A percentile compares a stretch with the other conserved stretches of the same genome.
phyloP scores from a whole-genome alignment of 805 yeast genomes.

The Sugiyamaella marilandica region DNA sequence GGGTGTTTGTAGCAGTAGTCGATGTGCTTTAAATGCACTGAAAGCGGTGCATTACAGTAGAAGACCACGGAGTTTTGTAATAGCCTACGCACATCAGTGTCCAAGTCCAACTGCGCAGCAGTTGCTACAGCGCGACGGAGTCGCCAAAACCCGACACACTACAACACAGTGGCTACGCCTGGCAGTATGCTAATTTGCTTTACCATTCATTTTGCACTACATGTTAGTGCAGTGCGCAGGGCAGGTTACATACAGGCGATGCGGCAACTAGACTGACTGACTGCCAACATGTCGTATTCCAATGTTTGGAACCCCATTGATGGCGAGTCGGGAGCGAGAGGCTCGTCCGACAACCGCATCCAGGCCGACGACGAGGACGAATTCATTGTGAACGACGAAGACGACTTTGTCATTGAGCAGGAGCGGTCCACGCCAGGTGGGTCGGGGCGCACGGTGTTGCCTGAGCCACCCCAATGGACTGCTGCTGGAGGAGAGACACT shows the following conservation, averaged over 20 bases:
- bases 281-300: conserved; percentile 15
- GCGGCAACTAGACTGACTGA: neutral
- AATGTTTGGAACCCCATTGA: conserved; percentile 9
- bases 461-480: conserved; percentile 19
- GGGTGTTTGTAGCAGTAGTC: too few relatives aligned
- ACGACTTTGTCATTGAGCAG: conserved; percentile 2
- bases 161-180: too few relatives aligned
- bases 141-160: too few relatives aligned
- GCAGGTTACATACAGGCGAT: neutral
- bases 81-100: too few relatives aligned
- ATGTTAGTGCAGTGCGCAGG: neutral
- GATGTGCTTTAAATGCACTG: too few relatives aligned
- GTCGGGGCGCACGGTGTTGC: conserved; percentile 8
- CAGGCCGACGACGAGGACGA: conserved; percentile 23
- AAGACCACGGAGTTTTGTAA: too few relatives aligned
- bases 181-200: too few relatives aligned
- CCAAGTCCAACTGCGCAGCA: too few relatives aligned
- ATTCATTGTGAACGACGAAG: conserved; percentile 27
- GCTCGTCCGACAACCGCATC: conserved; percentile 7
- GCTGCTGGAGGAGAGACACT: conserved; percentile 29
- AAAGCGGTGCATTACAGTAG: too few relatives aligned
- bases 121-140: too few relatives aligned
- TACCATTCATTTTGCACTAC: too few relatives aligned
- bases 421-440: conserved; percentile 1
- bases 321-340: neutral